Evolutionary conservation across 106 monocot species (phyloP), one percentile per base, ranked within the genome.

Genomic region (Phalaenopsis aphrodite): DNA sequence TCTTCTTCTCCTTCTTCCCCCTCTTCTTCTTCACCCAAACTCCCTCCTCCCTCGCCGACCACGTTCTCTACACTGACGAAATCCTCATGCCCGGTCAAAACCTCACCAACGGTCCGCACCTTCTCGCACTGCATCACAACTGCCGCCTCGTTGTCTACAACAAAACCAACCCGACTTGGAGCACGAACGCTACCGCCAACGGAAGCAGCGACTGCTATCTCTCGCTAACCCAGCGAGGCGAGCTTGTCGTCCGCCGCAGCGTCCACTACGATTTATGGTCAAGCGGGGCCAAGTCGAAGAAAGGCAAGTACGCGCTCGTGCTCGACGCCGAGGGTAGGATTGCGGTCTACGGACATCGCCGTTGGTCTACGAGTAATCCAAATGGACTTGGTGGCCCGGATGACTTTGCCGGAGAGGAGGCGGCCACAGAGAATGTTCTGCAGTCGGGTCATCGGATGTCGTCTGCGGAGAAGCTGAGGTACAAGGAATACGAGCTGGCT

Each of bases 101-200:
- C 82, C 87, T 87, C 21, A 84, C 84, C 11, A 79, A 84, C 76
- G 82, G 82, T 5, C 23, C 18, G 3, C 79, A 74, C 82, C 81
- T 71, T 10, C 79, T 87, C 8, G 3, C 84, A n/a, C 81, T 87
- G 84, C 84, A 79, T 19, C 0, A 65, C n/a, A 58, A 84, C 71
- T 87, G 87, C 82, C 58, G 82, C 76, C 87, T 87, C 3, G 82
- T 84, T 41, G 56, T 87, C n/a, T 71, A 81, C 71, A 21, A 79
- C 21, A 69, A 46, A 77, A 37, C 61, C 30, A 38, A 24, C 24
- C 37, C 38, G 3, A 18, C 38, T 1, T 87, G 87, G 84, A 21
- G 12, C 21, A 49, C 87, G 77, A 79, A 82, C 81, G 78, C 79
- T 23, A 56, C 77, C 14, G 41, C 16, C 17, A 10, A 49, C 0